Percentiles rank a stretch among this genome's conserved stretches.
Conservation (phyloP, 495 filamentous ascomycete genomes). For the Podospora appendiculata region DNA sequence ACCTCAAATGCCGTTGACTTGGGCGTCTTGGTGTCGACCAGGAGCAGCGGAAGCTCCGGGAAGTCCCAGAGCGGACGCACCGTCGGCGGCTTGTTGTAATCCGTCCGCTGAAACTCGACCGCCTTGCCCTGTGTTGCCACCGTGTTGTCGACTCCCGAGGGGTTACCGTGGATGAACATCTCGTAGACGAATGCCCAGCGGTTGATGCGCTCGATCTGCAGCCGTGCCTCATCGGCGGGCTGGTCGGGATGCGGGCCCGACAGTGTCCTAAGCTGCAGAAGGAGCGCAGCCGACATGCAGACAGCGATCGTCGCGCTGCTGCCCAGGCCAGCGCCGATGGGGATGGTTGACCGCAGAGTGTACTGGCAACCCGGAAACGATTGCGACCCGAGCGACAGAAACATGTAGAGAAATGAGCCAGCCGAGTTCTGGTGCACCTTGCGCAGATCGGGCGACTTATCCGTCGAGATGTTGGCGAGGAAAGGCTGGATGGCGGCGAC, state of each 20-base stretch:
- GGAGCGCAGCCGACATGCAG: constrained; percentile 77
- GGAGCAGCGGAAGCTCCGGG: constrained; percentile 79
- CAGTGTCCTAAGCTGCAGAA: constrained; percentile 81
- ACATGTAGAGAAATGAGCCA: constrained; percentile 83
- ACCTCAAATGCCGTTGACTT: constrained; percentile 81
- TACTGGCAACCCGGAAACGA: constrained; percentile 76
- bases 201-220: constrained; percentile 90
- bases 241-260: constrained; percentile 86
- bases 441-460: constrained; percentile 53
- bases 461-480: constrained; percentile 57
- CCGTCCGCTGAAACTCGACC: constrained; percentile 75
- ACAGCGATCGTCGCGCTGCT: constrained; percentile 90
- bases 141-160: constrained; percentile 96
- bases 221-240: constrained; percentile 65
- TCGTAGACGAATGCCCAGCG: constrained; percentile 96
- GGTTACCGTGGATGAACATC: constrained; percentile 94
- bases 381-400: constrained; percentile 74
- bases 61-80: constrained; percentile 78
- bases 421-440: constrained; percentile 78
- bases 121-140: constrained; percentile 88
- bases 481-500: constrained; percentile 70
- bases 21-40: constrained; percentile 78
- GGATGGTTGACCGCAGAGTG: constrained; percentile 88
- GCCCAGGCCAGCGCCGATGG: constrained; percentile 84
- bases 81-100: constrained; percentile 66